Evolutionary conservation across 176 grass and related monocot species (phyloP).

Genomic region (Oryza coarctata): DNA sequence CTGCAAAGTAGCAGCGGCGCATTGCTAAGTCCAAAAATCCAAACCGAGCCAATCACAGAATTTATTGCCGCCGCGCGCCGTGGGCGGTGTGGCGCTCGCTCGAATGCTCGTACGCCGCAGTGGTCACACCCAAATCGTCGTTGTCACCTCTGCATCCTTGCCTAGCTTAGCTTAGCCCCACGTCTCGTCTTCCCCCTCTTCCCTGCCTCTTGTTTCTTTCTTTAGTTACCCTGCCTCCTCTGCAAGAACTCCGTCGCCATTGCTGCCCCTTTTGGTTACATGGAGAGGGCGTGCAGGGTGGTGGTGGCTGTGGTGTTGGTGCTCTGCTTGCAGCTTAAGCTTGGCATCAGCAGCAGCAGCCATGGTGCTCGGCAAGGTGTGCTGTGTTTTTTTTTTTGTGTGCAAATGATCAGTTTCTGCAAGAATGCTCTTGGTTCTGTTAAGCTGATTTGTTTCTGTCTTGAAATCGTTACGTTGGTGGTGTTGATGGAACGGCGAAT

Average conservation of each 20-base stretch:
- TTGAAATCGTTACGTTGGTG: not conserved
- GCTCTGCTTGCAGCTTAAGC: not conserved
- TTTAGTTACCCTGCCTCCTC: no score
- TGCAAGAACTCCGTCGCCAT: not conserved
- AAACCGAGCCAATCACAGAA: not conserved
- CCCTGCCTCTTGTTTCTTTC: not conserved
- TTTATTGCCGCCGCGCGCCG: not conserved
- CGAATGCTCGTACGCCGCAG: no score
- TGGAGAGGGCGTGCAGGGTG: slow-evolving; percentile 4
- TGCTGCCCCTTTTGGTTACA: not conserved
- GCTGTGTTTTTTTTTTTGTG: not conserved
- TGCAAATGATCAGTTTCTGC: not conserved
- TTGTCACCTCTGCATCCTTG: not conserved
- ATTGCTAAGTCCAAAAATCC: not conserved
- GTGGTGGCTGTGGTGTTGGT: not conserved
- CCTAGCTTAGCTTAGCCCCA: not conserved
- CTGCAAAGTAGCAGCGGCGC: not conserved
- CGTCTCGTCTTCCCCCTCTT: not conserved
- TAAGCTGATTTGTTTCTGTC: not conserved
- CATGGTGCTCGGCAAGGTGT: slow-evolving; percentile 24
- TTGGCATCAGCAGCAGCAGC: not conserved
- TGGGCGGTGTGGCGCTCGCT: slow-evolving; percentile 7
- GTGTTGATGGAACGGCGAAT: not conserved
- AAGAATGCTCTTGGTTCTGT: not conserved
- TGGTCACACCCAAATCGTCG: slow-evolving; percentile 7